Conservation (phyloP, 495 filamentous ascomycete genomes). For the Tuber microsphaerosporum region DNA sequence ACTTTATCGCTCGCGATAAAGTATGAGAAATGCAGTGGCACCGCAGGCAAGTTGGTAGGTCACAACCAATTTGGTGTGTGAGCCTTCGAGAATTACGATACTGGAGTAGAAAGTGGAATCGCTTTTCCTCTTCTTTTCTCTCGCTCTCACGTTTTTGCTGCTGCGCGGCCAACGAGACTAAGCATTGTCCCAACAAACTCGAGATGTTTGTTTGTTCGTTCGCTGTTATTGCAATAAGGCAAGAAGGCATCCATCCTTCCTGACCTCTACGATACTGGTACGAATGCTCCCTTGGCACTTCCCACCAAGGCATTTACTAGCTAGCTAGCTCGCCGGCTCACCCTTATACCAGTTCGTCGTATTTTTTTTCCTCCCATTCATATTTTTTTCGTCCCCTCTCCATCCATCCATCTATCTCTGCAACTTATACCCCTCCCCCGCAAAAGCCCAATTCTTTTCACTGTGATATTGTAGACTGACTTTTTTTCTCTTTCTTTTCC, state of each 20-base stretch:
- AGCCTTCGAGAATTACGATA: not conserved
- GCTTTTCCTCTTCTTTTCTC: not conserved
- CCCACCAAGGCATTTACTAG: not conserved
- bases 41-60: not conserved
- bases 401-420: not conserved
- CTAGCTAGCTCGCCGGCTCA: not conserved
- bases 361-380: not conserved
- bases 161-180: not conserved
- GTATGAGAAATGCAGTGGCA: not conserved
- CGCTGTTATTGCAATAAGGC: not conserved
- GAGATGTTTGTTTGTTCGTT: not conserved
- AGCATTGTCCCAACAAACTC: not conserved
- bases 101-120: not conserved
- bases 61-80: not conserved
- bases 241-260: not conserved
- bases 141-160: not conserved
- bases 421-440: not conserved
- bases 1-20: not conserved
- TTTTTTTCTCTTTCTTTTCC: not conserved
- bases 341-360: not conserved
- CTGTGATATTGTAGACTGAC: not conserved
- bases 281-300: not conserved
- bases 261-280: not conserved
- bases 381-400: not conserved
- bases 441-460: not conserved